These are phyloP conservation scores for Trichoderma harzianum DNA, from an alignment of 2,329 filamentous ascomycete genomes.

Conservation along the genomic window DNA sequence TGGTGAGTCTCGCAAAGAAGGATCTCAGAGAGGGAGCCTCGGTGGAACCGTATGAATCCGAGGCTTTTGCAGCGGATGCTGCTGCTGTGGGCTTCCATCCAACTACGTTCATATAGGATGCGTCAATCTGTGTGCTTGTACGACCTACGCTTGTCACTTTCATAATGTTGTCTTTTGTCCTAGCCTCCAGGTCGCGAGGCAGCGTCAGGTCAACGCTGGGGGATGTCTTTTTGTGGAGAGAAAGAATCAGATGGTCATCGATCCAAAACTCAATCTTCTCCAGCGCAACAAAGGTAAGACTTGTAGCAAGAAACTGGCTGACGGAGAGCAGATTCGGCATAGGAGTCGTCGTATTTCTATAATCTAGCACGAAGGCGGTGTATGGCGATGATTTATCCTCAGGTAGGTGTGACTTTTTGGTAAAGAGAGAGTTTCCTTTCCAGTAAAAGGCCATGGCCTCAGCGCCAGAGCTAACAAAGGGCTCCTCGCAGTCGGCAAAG, in stretches of 20 bases:
- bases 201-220: slow-evolving; percentile 70
- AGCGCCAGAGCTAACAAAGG: slow-evolving; percentile 88
- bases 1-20: slow-evolving; percentile 77
- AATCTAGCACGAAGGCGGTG: slow-evolving; percentile 93
- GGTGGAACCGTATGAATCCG: slow-evolving; percentile 48
- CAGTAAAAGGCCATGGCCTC: slow-evolving; percentile 99
- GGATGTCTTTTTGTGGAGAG: slow-evolving; percentile 79
- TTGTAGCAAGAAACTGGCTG: slow-evolving; percentile 89
- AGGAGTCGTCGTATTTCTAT: slow-evolving; percentile 82
- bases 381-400: slow-evolving; percentile 62
- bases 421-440: slow-evolving; percentile 98
- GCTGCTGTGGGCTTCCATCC: slow-evolving; percentile 68
- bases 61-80: slow-evolving; percentile 38
- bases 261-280: slow-evolving; percentile 86
- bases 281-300: slow-evolving; percentile 90
- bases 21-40: slow-evolving; percentile 63
- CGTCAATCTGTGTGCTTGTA: slow-evolving; percentile 89
- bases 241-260: slow-evolving; percentile 78
- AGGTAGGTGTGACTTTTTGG: slow-evolving; percentile 74
- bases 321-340: slow-evolving; percentile 82
- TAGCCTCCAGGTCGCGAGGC: slow-evolving; percentile 74
- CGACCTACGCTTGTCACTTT: slow-evolving; percentile 75
- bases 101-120: slow-evolving; percentile 80
- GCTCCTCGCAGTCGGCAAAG: slow-evolving; percentile 96
- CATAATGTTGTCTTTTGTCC: slow-evolving; percentile 86